These are phyloP conservation scores for Tripterygium wilfordii DNA, from an alignment of 177 flowering plant genomes.

Conservation along the genomic window DNA sequence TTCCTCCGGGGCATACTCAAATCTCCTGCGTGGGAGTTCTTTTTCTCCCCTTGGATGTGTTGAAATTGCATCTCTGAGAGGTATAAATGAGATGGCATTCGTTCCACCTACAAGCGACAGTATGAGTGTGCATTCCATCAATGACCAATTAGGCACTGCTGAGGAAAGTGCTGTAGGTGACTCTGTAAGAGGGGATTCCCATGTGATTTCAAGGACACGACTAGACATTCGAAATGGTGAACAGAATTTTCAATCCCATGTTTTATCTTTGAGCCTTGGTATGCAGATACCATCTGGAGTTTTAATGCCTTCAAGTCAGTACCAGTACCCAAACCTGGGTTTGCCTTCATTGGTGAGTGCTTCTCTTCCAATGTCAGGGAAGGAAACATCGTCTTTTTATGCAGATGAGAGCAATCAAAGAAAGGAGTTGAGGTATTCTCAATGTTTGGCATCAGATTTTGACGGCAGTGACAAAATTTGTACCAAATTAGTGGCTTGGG, in stretches of 20 bases:
- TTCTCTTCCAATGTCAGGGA: conserved; percentile 11
- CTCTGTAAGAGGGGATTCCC: conserved; percentile 25
- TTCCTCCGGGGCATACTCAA: conserved; percentile 18
- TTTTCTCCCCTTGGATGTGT: conserved; percentile 7
- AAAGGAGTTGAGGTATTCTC: conserved; percentile 18
- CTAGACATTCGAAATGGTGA: conserved; percentile 20
- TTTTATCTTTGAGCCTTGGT: conserved; percentile 48
- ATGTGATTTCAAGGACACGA: conserved; percentile 25
- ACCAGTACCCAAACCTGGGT: conserved; percentile 19
- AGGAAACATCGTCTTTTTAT: conserved; percentile 11
- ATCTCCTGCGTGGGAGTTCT: conserved; percentile 16
- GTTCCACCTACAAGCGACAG: conserved; percentile 18
- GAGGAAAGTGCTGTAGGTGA: conserved; percentile 18
- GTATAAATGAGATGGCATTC: conserved; percentile 20
- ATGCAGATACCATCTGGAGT: conserved; percentile 26
- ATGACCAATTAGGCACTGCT: conserved; percentile 15
- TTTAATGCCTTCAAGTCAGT: conserved; percentile 19
- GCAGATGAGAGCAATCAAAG: conserved; percentile 14
- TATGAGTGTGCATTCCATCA: conserved; percentile 16
- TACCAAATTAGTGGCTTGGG: conserved; percentile 15
- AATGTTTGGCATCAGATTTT: conserved; percentile 8
- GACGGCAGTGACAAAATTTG: conserved; percentile 3
- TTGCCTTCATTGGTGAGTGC: conserved; percentile 17
- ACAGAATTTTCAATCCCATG: conserved; percentile 26
- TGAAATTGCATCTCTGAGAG: conserved; percentile 13